A percentile compares a stretch with the other conserved stretches of the same genome.
Conservation (phyloP, 345 rosid species). For the Eucalyptus decipiens region DNA sequence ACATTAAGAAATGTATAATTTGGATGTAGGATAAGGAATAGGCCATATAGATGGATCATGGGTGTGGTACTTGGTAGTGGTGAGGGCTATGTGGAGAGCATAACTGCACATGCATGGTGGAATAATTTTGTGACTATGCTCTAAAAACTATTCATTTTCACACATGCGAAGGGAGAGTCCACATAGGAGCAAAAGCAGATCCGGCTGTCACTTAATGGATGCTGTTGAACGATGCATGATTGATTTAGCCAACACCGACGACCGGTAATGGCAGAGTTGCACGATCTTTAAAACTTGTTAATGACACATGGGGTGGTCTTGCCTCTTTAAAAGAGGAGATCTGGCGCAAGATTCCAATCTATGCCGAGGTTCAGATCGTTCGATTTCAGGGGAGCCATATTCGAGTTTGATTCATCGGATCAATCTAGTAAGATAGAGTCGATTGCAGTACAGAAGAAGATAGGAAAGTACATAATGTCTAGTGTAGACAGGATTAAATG, state of each 20-base stretch:
- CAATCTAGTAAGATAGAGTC: neutral
- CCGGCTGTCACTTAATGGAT: neutral
- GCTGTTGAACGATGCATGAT: neutral
- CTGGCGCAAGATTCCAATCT: neutral
- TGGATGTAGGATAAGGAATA: neutral
- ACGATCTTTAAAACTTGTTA: neutral
- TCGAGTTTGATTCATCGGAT: neutral
- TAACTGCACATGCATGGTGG: neutral
- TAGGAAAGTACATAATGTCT: neutral
- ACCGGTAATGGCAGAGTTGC: neutral
- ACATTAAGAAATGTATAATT: neutral
- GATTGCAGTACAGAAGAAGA: neutral
- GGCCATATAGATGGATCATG: neutral
- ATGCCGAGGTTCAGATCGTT: neutral
- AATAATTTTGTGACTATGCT: neutral
- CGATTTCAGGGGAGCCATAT: neutral
- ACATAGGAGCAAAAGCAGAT: neutral
- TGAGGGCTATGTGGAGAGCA: neutral
- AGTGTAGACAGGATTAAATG: neutral
- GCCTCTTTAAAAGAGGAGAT: neutral
- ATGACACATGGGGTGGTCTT: slow-evolving; percentile 23
- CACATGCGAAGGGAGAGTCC: neutral
- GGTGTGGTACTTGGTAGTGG: neutral
- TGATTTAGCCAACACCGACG: neutral
- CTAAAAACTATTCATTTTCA: neutral